Conservation (phyloP, 78 protist species). For the Creolimax fragrantissima region DNA sequence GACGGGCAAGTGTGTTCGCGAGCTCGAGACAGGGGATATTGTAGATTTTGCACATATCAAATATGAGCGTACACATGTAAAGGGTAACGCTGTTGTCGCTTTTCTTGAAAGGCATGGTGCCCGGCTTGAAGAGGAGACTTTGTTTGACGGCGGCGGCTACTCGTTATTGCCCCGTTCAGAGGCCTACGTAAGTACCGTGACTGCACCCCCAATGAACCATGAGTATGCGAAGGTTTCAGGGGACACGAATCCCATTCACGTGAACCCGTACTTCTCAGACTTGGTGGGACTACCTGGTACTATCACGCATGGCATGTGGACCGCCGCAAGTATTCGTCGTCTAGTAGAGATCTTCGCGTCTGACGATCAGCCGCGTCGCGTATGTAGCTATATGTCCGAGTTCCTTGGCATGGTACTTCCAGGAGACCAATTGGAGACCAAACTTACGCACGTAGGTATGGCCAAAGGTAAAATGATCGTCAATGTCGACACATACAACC, state of each 20-base stretch:
- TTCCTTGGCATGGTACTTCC: conserved; percentile 58
- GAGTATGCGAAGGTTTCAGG: conserved; percentile 38
- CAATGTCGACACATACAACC: conserved; percentile 17
- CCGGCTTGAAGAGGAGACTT: background rate
- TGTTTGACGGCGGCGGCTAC: conserved; percentile 1
- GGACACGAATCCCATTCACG: conserved; percentile 60
- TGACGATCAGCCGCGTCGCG: conserved; percentile 23
- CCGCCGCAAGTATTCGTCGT: conserved; percentile 30
- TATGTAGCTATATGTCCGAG: background rate
- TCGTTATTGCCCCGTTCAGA: background rate
- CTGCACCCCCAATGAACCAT: conserved; percentile 11
- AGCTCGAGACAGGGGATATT: background rate
- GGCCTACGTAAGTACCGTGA: background rate
- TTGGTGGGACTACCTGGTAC: conserved; percentile 35
- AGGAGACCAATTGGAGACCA: conserved; percentile 21
- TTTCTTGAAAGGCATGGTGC: conserved; percentile 9
- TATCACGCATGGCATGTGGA: conserved; percentile 67
- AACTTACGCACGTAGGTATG: conserved; percentile 48
- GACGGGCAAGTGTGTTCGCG: background rate
- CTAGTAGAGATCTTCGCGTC: conserved; percentile 45
- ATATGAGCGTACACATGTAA: background rate
- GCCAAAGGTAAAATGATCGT: conserved; percentile 32
- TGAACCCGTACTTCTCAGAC: conserved; percentile 38
- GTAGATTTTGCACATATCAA: background rate
- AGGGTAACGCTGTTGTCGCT: conserved; percentile 29